A percentile compares a stretch with the other conserved stretches of the same genome.
Conservation (phyloP, 306 rosid species). For the Castanea mollissima region DNA sequence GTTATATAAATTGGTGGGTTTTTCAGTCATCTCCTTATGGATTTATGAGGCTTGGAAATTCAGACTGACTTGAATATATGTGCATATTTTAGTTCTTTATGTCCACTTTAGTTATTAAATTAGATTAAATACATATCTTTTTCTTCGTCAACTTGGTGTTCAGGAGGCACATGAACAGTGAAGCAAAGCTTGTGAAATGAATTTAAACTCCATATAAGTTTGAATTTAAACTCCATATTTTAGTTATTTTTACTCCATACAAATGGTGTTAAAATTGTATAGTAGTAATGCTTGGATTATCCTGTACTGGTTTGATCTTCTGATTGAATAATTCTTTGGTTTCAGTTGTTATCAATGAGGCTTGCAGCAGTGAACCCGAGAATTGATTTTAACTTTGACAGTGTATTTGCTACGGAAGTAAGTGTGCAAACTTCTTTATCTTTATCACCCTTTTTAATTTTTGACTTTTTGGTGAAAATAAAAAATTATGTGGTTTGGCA, state of each 20-base stretch:
- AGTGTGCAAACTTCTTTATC: slow-evolving; percentile 25
- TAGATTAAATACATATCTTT: background rate
- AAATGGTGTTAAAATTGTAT: slow-evolving; percentile 7
- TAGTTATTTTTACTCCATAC: too few species aligned
- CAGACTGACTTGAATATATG: slow-evolving; percentile 11
- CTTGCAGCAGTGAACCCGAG: slow-evolving; percentile 88
- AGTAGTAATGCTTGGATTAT: slow-evolving; percentile 12
- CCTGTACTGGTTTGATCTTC: slow-evolving; percentile 21
- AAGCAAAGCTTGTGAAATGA: background rate
- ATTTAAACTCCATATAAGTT: slow-evolving; percentile 1
- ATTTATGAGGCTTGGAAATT: slow-evolving; percentile 16
- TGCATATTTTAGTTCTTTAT: slow-evolving; percentile 2
- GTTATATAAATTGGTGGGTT: background rate
- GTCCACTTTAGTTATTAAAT: slow-evolving; percentile 7
- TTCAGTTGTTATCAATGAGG: slow-evolving; percentile 94
- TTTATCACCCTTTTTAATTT: background rate
- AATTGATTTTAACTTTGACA: slow-evolving; percentile 77
- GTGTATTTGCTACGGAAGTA: slow-evolving; percentile 73
- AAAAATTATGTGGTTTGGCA: background rate
- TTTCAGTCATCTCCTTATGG: background rate
- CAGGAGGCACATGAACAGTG: background rate
- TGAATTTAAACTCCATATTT: slow-evolving; percentile 5
- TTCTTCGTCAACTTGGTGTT: background rate
- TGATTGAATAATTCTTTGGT: slow-evolving; percentile 22
- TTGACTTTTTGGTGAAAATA: background rate